A percentile compares a stretch with the other conserved stretches of the same genome.
phyloP scores from a whole-genome alignment of 2,329 filamentous ascomycete genomes.

The Trichoderma koningii region DNA sequence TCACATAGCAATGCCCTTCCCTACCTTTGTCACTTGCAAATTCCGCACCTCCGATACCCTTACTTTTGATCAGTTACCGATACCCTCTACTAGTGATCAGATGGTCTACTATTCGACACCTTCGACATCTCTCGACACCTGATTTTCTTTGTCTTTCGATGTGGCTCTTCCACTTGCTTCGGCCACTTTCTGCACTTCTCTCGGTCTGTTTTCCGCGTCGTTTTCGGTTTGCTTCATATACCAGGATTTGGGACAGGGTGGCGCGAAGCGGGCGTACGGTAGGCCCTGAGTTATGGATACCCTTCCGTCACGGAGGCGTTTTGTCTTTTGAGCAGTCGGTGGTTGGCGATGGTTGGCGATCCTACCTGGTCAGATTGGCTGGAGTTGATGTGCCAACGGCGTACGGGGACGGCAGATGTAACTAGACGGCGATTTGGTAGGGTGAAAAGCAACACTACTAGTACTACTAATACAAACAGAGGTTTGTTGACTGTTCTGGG shows the following conservation, averaged over 20 bases:
- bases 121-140: background rate
- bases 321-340: slow-evolving; percentile 18
- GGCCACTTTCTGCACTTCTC: background rate
- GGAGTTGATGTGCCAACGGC: background rate
- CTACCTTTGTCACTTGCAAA: background rate
- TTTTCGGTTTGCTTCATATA: slow-evolving; percentile 27
- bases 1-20: background rate
- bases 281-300: slow-evolving; percentile 25
- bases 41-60: slow-evolving; percentile 21
- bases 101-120: slow-evolving; percentile 6
- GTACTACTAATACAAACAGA: slow-evolving; percentile 9
- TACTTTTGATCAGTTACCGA: slow-evolving; percentile 1
- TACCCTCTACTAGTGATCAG: slow-evolving; percentile 24
- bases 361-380: background rate
- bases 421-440: slow-evolving; percentile 3
- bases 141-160: slow-evolving; percentile 22
- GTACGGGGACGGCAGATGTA: background rate
- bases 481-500: background rate
- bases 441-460: background rate
- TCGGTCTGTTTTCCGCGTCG: background rate
- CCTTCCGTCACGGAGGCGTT: slow-evolving; percentile 25
- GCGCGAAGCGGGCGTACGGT: slow-evolving; percentile 28
- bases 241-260: slow-evolving; percentile 25
- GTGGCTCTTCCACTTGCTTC: background rate
- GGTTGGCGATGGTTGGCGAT: slow-evolving; percentile 14